These are phyloP conservation scores for Lachancea sp. DNA, from an alignment of 805 yeast genomes.

Conservation along the genomic window DNA sequence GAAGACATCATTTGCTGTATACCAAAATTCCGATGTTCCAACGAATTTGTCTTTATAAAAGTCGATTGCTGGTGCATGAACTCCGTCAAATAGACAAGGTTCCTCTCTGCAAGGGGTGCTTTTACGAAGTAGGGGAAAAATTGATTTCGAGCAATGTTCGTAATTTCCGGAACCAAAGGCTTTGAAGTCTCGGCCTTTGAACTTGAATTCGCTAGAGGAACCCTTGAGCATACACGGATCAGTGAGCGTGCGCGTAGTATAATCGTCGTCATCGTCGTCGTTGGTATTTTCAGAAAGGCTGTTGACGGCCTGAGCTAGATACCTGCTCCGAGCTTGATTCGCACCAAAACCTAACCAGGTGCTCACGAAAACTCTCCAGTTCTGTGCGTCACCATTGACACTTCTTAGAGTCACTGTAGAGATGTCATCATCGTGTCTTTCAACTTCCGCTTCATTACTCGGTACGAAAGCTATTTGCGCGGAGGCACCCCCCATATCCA, in stretches of 20 bases:
- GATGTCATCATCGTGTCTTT: slow-evolving; percentile 66
- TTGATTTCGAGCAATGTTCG: slow-evolving; percentile 60
- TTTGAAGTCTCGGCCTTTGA: slow-evolving; percentile 40
- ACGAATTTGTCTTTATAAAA: slow-evolving; percentile 75
- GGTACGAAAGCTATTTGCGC: slow-evolving; percentile 95
- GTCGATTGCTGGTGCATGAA: slow-evolving; percentile 86
- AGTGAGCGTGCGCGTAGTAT: slow-evolving; percentile 33
- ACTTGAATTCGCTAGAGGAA: slow-evolving; percentile 42
- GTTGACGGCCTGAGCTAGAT: slow-evolving; percentile 50
- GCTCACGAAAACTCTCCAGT: slow-evolving; percentile 85
- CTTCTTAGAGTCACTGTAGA: slow-evolving; percentile 59
- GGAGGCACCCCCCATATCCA: slow-evolving; percentile 99
- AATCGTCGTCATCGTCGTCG: slow-evolving; percentile 41
- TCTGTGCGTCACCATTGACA: slow-evolving; percentile 61
- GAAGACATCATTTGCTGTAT: slow-evolving; percentile 88
- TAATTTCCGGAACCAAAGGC: slow-evolving; percentile 75
- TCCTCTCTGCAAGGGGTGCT: slow-evolving; percentile 77
- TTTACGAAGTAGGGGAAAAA: slow-evolving; percentile 72
- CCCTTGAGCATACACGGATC: slow-evolving; percentile 84
- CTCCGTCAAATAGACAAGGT: slow-evolving; percentile 92
- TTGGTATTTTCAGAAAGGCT: slow-evolving; percentile 45
- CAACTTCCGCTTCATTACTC: slow-evolving; percentile 48
- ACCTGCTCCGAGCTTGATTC: slow-evolving; percentile 79
- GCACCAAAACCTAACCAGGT: slow-evolving; percentile 99
- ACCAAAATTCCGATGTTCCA: slow-evolving; percentile 96